A percentile compares a stretch with the other conserved stretches of the same genome.
Evolutionary conservation across 768 basidiomycete genomes (phyloP).

Genomic region (Leccinum subgranulosum): DNA sequence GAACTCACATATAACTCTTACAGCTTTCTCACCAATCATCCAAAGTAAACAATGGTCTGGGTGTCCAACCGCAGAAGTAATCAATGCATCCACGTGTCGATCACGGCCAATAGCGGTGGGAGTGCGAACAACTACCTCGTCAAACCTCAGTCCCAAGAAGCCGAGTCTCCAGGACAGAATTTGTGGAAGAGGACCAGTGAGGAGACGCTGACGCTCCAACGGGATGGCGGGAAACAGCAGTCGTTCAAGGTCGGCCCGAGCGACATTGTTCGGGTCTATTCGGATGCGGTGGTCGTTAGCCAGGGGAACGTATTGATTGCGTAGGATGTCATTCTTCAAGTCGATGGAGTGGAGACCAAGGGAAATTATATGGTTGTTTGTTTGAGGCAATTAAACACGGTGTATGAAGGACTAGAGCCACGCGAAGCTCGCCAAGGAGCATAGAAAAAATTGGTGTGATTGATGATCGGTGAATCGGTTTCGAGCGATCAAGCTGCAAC

Average conservation of each 20-base stretch:
- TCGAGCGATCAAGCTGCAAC: too few relatives aligned
- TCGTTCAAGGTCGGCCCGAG: constrained; percentile 3
- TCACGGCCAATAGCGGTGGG: constrained; percentile 8
- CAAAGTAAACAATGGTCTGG: constrained; percentile 9
- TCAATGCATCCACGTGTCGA: not conserved
- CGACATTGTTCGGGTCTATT: constrained; percentile 13
- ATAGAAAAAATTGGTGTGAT: too few relatives aligned
- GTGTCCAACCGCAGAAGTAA: constrained; percentile 5
- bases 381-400: too few relatives aligned
- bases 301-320: constrained; percentile 1
- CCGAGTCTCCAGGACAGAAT: not conserved
- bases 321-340: not conserved
- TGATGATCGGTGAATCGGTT: too few relatives aligned
- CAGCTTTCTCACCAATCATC: too few relatives aligned
- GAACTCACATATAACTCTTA: too few relatives aligned
- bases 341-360: not conserved
- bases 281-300: constrained; percentile 8
- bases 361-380: too few relatives aligned
- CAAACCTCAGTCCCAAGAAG: not conserved
- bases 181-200: constrained; percentile 4
- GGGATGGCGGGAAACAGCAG: constrained; percentile 7
- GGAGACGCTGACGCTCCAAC: constrained; percentile 5
- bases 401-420: too few relatives aligned
- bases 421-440: too few relatives aligned
- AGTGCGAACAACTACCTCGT: not conserved